Base-by-base conservation (phyloP, 495 filamentous ascomycete species). In the Aspergillus campestris region DNA sequence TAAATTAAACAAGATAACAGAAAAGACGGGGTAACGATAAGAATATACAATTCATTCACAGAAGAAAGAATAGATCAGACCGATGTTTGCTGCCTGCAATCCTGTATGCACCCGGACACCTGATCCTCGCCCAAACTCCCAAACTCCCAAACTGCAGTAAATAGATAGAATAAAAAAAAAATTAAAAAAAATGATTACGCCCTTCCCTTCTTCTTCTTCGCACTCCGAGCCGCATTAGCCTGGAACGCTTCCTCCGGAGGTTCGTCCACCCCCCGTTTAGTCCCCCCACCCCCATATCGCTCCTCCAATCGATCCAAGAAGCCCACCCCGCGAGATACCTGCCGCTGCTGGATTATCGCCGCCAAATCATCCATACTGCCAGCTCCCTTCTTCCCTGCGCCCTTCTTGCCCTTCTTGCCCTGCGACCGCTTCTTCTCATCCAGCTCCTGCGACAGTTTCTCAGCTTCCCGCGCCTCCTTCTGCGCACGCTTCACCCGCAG, bases 301-400 rank as follows among this genome's bases (percentile, higher is more conserved):
- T 79, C 86, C 48, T 83, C 86, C 29, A 94, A 51, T 38, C 71
- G 58, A 36, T 83, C 82, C 15, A 89, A 62, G 58, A 95, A 83
- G 13, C 61, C 59, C 18, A 55, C 69, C 7, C 61, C 66, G 8
- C 78, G 67, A 13, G 62, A 58, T 48, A 72, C 61, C 53, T 80
- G 75, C 27, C 75, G 67, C 50, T 68, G 62, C 51, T 78, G 71
- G 42, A 87, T 86, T 51, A 86, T 43, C 3, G 72, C 77, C 14
- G 70, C 70, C 30, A 86, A 66, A 36, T 69, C 76, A 44, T 63
- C 67, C 40, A 62, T 63, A 34, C 60, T 58, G 11, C 49, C 56
- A 15, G 57, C 53, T 8, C 48, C 45, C 3, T 43, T 51, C 45
- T 59, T 65, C 41, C 51, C 51, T 14, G 33, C 49, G 47, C 55